A percentile compares a stretch with the other conserved stretches of the same genome.
Evolutionary conservation across 441 rosid genomes (phyloP).

Genomic region (Populus hybrid): DNA sequence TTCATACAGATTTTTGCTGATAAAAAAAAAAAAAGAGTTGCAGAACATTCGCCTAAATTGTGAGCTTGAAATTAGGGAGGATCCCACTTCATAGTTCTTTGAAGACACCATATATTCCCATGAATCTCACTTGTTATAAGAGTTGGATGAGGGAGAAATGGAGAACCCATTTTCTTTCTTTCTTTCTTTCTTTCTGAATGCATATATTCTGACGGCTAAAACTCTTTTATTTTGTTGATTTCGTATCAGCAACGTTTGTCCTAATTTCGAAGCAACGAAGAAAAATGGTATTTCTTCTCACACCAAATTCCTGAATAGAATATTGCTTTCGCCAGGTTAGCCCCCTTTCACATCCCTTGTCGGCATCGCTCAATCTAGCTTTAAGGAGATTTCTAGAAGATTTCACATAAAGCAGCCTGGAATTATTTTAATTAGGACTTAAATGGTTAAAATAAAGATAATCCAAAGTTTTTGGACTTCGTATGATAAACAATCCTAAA

Average conservation of each 20-base stretch:
- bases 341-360: neutral
- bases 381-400: neutral
- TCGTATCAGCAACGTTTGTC: conserved; percentile 15
- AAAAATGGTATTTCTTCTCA: neutral
- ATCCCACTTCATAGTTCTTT: neutral
- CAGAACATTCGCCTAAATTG: neutral
- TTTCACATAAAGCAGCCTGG: neutral
- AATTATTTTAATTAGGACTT: too few species aligned
- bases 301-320: neutral
- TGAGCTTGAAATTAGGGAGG: neutral
- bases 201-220: conserved; percentile 11
- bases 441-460: neutral
- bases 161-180: neutral
- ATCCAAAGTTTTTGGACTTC: neutral
- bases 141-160: neutral
- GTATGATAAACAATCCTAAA: neutral
- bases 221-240: conserved; percentile 3
- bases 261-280: neutral
- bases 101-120: conserved; percentile 3
- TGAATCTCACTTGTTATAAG: too few species aligned
- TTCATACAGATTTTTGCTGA: neutral
- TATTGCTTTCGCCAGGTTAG: neutral
- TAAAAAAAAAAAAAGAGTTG: neutral
- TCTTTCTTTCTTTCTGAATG: neutral
- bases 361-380: neutral